phyloP scores from a whole-genome alignment of 1,139 yeast species.

The Geotrichum cucujoidarum region DNA sequence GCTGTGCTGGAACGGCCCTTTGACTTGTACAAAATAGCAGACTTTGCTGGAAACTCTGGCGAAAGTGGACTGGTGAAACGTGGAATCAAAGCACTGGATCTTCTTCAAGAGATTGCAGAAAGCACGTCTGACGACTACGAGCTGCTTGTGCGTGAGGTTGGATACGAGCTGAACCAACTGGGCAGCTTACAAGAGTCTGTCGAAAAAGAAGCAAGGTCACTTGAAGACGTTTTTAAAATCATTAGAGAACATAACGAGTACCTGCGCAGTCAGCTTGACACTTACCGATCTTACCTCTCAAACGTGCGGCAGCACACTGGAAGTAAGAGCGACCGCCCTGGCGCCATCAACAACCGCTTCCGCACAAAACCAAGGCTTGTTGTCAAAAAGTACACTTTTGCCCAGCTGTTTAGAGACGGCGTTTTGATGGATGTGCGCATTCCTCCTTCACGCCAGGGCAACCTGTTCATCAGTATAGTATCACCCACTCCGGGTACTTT shows the following conservation, averaged over 20 bases:
- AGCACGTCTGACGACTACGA: slow-evolving; percentile 33
- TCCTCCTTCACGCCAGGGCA: slow-evolving; percentile 29
- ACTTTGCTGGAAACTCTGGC: slow-evolving; percentile 35
- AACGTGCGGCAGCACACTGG: slow-evolving; percentile 37
- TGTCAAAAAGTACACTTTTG: slow-evolving; percentile 34
- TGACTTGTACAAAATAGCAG: slow-evolving; percentile 34
- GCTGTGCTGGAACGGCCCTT: slow-evolving; percentile 32
- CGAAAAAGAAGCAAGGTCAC: slow-evolving; percentile 34
- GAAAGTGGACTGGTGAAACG: slow-evolving; percentile 36
- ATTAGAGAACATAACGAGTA: slow-evolving; percentile 41
- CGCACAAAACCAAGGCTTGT: slow-evolving; percentile 28
- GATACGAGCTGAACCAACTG: slow-evolving; percentile 37
- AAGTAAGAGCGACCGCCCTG: slow-evolving; percentile 30
- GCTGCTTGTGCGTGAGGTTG: slow-evolving; percentile 37
- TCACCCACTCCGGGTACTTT: slow-evolving; percentile 39
- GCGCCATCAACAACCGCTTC: slow-evolving; percentile 25
- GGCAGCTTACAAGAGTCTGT: slow-evolving; percentile 38
- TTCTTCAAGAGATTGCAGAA: slow-evolving; percentile 34
- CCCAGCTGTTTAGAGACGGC: slow-evolving; percentile 34
- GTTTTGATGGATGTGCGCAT: slow-evolving; percentile 33
- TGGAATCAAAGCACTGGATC: slow-evolving; percentile 37
- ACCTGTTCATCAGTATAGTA: slow-evolving; percentile 30
- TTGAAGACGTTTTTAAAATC: slow-evolving; percentile 37
- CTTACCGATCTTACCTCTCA: slow-evolving; percentile 37
- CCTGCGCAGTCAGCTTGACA: slow-evolving; percentile 37